Percentiles rank a stretch among this genome's conserved stretches.
These are phyloP conservation scores for Sambucus nigra DNA, from an alignment of 129 eudicot species.

Conservation along the genomic window DNA sequence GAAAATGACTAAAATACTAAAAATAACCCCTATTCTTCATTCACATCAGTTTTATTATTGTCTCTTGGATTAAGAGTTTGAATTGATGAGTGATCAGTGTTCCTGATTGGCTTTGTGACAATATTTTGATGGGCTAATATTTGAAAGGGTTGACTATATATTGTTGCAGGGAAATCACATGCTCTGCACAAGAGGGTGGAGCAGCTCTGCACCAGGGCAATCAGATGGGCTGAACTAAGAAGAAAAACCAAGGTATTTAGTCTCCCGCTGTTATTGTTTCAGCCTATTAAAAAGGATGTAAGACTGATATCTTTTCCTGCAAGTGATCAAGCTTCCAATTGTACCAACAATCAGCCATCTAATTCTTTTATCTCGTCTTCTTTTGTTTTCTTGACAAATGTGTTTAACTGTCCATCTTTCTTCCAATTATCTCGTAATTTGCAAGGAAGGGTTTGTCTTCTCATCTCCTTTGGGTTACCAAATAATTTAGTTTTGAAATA, in stretches of 20 bases:
- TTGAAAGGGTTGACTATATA: background rate
- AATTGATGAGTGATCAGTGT: too few relatives aligned
- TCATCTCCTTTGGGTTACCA: background rate
- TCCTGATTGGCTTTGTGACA: too few relatives aligned
- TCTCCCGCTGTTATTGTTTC: background rate
- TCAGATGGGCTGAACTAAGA: conserved; percentile 75
- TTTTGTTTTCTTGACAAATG: too few relatives aligned
- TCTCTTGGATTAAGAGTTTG: too few relatives aligned
- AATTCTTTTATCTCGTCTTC: too few relatives aligned
- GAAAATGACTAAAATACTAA: too few relatives aligned
- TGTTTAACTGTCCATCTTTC: too few relatives aligned
- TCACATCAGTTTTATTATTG: too few relatives aligned
- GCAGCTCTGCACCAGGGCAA: conserved; percentile 93
- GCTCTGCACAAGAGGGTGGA: conserved; percentile 99
- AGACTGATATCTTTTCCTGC: too few relatives aligned
- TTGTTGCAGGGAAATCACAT: conserved; percentile 84
- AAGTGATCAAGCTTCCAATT: too few relatives aligned
- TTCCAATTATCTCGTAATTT: background rate
- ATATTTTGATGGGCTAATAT: conserved; percentile 10
- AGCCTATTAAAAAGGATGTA: background rate
- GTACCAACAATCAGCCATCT: too few relatives aligned
- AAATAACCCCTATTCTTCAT: too few relatives aligned
- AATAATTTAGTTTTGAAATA: background rate
- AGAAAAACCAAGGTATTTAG: conserved; percentile 73
- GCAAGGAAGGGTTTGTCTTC: background rate